Evolutionary conservation across 257 asterid species (phyloP).

Genomic region (Haberlea rhodopensis): DNA sequence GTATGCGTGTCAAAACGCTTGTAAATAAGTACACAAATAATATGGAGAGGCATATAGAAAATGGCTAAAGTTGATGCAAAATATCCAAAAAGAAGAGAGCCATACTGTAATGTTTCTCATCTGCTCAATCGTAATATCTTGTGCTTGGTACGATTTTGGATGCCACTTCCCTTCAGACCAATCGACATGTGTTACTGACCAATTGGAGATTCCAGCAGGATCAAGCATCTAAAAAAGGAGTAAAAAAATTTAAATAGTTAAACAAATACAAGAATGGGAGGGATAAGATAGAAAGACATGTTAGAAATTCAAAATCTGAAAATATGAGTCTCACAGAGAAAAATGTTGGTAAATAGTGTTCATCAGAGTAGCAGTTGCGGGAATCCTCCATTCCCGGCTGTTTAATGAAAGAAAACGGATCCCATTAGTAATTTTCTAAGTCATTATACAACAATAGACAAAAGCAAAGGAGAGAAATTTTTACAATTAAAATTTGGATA

Average conservation of each 20-base stretch:
- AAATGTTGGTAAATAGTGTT: slow-evolving; percentile 91
- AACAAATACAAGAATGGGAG: slow-evolving; percentile 7
- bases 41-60: slow-evolving; percentile 1
- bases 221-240: slow-evolving; percentile 63
- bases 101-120: slow-evolving; percentile 81
- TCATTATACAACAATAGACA: background rate
- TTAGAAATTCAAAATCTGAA: background rate
- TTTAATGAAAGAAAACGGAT: slow-evolving; percentile 38
- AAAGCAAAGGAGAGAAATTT: background rate
- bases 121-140: slow-evolving; percentile 53
- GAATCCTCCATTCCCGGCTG: slow-evolving; percentile 96
- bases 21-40: background rate
- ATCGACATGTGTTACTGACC: slow-evolving; percentile 90
- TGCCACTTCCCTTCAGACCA: slow-evolving; percentile 97
- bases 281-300: background rate
- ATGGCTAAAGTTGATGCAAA: slow-evolving; percentile 13
- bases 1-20: background rate
- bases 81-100: slow-evolving; percentile 2
- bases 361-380: slow-evolving; percentile 96
- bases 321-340: slow-evolving; percentile 58
- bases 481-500: background rate
- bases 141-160: slow-evolving; percentile 69
- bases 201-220: slow-evolving; percentile 73
- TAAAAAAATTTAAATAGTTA: background rate
- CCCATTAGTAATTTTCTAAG: slow-evolving; percentile 23